phyloP scores from a whole-genome alignment of 2,329 filamentous ascomycete species.

The Harringtonia lauricola region DNA sequence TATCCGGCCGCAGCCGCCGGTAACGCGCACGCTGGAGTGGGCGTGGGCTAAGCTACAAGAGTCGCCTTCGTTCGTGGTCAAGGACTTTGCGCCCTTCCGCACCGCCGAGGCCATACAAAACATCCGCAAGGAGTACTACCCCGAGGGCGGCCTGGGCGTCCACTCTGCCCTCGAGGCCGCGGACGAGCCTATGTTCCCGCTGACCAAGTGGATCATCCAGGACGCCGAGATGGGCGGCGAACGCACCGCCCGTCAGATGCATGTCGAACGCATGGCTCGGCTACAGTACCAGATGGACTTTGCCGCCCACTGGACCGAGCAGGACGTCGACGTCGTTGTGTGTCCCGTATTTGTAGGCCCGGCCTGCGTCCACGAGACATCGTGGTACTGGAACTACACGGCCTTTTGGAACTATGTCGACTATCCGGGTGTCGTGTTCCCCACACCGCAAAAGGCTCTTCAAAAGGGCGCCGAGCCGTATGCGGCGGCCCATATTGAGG shows the following conservation, averaged over 20 bases:
- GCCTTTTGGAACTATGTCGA: constrained; percentile 59
- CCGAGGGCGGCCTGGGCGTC: constrained; percentile 26
- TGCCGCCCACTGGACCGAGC: constrained; percentile 22
- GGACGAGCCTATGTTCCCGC: constrained; percentile 30
- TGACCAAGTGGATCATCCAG: constrained; percentile 28
- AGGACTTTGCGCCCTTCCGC: constrained; percentile 22
- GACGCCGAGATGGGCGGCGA: constrained; percentile 17
- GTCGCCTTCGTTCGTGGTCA: constrained; percentile 19
- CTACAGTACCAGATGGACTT: constrained; percentile 20
- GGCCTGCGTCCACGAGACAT: constrained; percentile 24
- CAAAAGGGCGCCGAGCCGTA: constrained; percentile 18
- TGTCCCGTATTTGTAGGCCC: constrained; percentile 25
- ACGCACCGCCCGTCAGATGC: constrained; percentile 14
- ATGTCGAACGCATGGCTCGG: too few relatives aligned
- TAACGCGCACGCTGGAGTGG: constrained; percentile 41
- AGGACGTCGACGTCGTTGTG: constrained; percentile 26
- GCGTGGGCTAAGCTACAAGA: constrained; percentile 30
- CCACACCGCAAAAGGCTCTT: constrained; percentile 24
- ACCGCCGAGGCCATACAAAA: constrained; percentile 17
- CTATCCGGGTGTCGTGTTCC: constrained; percentile 52
- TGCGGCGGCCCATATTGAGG: constrained; percentile 4
- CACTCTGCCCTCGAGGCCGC: constrained; percentile 20
- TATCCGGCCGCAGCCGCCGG: constrained; percentile 34
- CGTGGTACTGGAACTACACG: constrained; percentile 46
- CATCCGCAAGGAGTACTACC: constrained; percentile 32